These are phyloP conservation scores for Rhynchosporium agropyri DNA, from an alignment of 2,329 filamentous ascomycete species.

Conservation along the genomic window DNA sequence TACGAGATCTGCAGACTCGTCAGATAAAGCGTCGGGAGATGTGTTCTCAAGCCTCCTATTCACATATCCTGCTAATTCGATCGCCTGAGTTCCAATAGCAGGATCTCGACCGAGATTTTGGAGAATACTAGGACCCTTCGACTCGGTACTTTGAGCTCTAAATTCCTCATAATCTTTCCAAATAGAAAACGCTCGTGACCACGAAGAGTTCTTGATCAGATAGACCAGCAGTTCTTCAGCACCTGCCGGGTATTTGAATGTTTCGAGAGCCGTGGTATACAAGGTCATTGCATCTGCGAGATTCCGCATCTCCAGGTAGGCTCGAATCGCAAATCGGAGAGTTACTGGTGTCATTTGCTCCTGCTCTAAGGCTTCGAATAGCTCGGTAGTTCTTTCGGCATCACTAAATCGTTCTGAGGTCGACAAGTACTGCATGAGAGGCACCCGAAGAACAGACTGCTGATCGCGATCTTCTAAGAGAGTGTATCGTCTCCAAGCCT, in stretches of 20 bases:
- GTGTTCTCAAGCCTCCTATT: constrained; percentile 16
- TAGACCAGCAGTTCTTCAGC: constrained; percentile 35
- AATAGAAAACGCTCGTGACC: constrained; percentile 33
- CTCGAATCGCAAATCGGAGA: constrained; percentile 49
- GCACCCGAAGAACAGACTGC: constrained; percentile 30
- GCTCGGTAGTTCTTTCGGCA: constrained; percentile 46
- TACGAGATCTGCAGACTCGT: constrained; percentile 17
- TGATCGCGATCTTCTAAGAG: constrained; percentile 26
- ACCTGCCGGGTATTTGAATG: constrained; percentile 30
- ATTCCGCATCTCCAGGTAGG: constrained; percentile 48
- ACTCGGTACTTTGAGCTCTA: neutral
- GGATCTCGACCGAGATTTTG: constrained; percentile 23
- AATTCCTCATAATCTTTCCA: constrained; percentile 30
- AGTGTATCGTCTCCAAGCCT: constrained; percentile 48
- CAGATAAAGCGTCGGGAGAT: neutral
- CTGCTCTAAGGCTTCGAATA: constrained; percentile 47
- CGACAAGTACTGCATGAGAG: constrained; percentile 45
- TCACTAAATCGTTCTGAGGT: constrained; percentile 45
- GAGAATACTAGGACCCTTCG: constrained; percentile 26
- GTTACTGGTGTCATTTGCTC: constrained; percentile 46
- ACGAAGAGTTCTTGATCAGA: constrained; percentile 31
- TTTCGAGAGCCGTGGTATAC: constrained; percentile 29
- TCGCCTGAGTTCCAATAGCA: constrained; percentile 23
- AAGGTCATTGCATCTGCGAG: constrained; percentile 42
- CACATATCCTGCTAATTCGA: constrained; percentile 30